These are phyloP conservation scores for Camellia oleifera DNA, from an alignment of 179 eudicot genomes.

Conservation along the genomic window DNA sequence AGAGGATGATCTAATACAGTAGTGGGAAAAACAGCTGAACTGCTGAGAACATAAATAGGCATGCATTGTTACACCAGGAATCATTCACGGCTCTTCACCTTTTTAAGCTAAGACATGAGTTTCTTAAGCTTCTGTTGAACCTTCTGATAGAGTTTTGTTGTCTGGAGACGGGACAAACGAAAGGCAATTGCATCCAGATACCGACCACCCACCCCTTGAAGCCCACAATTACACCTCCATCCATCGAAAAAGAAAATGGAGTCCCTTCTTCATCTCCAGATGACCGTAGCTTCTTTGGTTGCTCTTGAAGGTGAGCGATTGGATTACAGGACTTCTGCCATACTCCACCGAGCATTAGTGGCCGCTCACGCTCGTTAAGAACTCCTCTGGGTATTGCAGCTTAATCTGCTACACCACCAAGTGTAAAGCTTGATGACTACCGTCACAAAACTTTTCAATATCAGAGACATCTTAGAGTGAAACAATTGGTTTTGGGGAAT, in stretches of 20 bases:
- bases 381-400: constrained; percentile 55
- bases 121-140: constrained; percentile 35
- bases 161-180: constrained; percentile 21
- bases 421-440: too few relatives aligned
- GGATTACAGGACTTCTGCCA: constrained; percentile 47
- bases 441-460: too few relatives aligned
- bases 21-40: too few relatives aligned
- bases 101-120: constrained; percentile 8
- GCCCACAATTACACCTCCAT: constrained; percentile 53
- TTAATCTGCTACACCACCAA: constrained; percentile 36
- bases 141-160: constrained; percentile 24
- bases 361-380: constrained; percentile 46
- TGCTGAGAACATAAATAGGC: too few relatives aligned
- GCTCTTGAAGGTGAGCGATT: constrained; percentile 56
- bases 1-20: too few relatives aligned
- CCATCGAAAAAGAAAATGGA: constrained; percentile 50
- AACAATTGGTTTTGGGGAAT: not conserved
- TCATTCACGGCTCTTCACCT: too few relatives aligned
- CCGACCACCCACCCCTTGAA: constrained; percentile 64
- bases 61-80: too few relatives aligned
- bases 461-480: too few relatives aligned
- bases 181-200: constrained; percentile 61
- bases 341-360: constrained; percentile 50
- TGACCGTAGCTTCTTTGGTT: constrained; percentile 57
- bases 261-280: constrained; percentile 59